Evolutionary conservation across 2,329 filamentous ascomycete genomes (phyloP), one percentile per base, ranked within the genome.

Genomic region (Trichoderma koningiopsis): DNA sequence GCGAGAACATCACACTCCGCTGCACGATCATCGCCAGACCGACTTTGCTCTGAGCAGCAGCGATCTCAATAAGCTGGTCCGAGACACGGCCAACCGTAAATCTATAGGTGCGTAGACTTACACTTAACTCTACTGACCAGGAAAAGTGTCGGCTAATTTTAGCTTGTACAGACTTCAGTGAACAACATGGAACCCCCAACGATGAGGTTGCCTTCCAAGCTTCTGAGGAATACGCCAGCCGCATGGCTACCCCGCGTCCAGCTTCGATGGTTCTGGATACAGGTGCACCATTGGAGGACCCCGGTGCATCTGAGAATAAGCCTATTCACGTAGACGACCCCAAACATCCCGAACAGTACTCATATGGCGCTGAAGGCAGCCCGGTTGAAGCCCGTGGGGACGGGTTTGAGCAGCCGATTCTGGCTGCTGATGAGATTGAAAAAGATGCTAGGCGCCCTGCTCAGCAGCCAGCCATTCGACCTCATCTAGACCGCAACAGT

Each of bases 181-280:
- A 87, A 63, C 85, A 88, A 68, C 81, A 87, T 61, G 89, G 92
- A 68, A 96, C 94, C 4, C 96, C 96, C 2, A 93, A 92, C 74
- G 95, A 98, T 75, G 92, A 98, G 77, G 89, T 97, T 74, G 96
- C 92, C 24, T 97, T 94, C 81, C 88, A 93, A 71, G 95, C 94
- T 14, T 91, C 89, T 13, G 94, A 97, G 72, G 91, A 97, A 76
- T 97, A 94, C 76, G 86, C 89, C 19, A 91, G 91, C 35, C 91
- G 93, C 71, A 89, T 93, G 71, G 85, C 88, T 56, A 92, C 92
- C n/a, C 91, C 91, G 10, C 85, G 81, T 61, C 87, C 88, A 19
- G 80, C 76, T 72, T 80, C 75, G 71, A 77, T 72, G 84, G 73
- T 79, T 49, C 81, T 83, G 61, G 81, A 80, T 74, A 75, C 75